Base-by-base conservation (phyloP, 129 eudicot species). In the Saussurea involucrata region DNA sequence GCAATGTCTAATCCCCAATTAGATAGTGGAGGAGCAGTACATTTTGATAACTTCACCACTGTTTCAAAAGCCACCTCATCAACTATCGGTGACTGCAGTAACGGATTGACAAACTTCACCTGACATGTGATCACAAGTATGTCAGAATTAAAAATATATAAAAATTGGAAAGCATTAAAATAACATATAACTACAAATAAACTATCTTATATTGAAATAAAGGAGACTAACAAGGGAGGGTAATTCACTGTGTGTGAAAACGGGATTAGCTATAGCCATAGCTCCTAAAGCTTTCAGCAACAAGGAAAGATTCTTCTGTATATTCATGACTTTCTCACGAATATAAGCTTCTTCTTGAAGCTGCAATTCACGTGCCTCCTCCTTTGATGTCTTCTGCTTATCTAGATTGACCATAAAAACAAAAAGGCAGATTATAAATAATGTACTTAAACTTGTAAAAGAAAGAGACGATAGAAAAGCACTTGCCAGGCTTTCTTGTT, bases 351-450 rank as follows among this genome's bases (percentile, higher is more conserved):
- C 99, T 82, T 95, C 97, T 55, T 53, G 80, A 66, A 95, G 96
- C 87, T 90, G 96, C 80, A 87, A 69, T 11, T 95, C 99, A 78
- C 99, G 99, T 28, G 97, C 99, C 85, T 95, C 99, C 83, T 95
- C 99, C 79, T 95, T 95, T 33, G 96, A 94, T 20, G 96, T 95
- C 87, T 95, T 95, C 67, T 92, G 90, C 84, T 92, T 95, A 53
- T 92, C 99, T 95, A 75, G 8, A 80, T 57, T 75, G 22, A 72
- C 81, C 79, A 76, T 33, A 76, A 86, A 27, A 32, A 20, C 11
- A 13, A 31, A 72, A 33, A 71, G 65, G 9, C n/a, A 66, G 42
- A 71, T 29, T 21, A 1, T 53, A 36, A 28, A 74, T 24, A 24
- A 53, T 53, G 22, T 53, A n/a, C 22, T n/a, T 53, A 17, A 17